These are phyloP conservation scores for Globisporangium abappressorium DNA, from an alignment of 352 stramenopile species.

Conservation along the genomic window DNA sequence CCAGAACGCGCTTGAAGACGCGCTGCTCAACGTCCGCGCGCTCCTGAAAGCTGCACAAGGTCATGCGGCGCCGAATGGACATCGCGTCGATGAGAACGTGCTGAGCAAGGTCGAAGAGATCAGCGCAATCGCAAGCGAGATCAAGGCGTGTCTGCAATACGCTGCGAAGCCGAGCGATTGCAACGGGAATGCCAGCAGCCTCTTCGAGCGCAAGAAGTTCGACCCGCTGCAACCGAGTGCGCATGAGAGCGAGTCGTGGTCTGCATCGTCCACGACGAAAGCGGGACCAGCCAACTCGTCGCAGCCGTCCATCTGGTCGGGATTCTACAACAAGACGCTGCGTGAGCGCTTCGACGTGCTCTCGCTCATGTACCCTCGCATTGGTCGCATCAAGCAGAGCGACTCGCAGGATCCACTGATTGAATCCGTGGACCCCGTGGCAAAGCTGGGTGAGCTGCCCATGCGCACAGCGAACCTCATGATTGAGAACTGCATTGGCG, in stretches of 20 bases:
- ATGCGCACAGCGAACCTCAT: constrained; percentile 83
- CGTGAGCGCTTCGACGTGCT: constrained; percentile 80
- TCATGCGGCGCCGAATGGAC: background rate
- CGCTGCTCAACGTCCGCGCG: constrained; percentile 19
- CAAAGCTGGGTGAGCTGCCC: constrained; percentile 67
- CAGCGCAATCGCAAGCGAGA: constrained; percentile 15
- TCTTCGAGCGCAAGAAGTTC: constrained; percentile 35
- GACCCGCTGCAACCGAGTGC: constrained; percentile 42
- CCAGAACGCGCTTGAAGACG: constrained; percentile 26
- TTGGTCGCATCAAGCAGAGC: constrained; percentile 42
- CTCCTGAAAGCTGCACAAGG: constrained; percentile 23
- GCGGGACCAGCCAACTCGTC: constrained; percentile 18
- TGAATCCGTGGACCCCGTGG: constrained; percentile 29
- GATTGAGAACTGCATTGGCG: constrained; percentile 89
- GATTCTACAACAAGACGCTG: constrained; percentile 89
- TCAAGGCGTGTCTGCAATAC: constrained; percentile 25
- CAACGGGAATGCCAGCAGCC: background rate
- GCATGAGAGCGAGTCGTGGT: constrained; percentile 34
- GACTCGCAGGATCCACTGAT: constrained; percentile 8
- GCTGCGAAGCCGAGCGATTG: background rate
- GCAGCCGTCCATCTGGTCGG: constrained; percentile 83
- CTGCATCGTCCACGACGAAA: constrained; percentile 8
- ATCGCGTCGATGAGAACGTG: background rate
- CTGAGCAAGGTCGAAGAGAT: constrained; percentile 15
- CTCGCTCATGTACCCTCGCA: constrained; percentile 77